Evolutionary conservation across 257 asterid genomes (phyloP).

Genomic region (Solanum commersonii): DNA sequence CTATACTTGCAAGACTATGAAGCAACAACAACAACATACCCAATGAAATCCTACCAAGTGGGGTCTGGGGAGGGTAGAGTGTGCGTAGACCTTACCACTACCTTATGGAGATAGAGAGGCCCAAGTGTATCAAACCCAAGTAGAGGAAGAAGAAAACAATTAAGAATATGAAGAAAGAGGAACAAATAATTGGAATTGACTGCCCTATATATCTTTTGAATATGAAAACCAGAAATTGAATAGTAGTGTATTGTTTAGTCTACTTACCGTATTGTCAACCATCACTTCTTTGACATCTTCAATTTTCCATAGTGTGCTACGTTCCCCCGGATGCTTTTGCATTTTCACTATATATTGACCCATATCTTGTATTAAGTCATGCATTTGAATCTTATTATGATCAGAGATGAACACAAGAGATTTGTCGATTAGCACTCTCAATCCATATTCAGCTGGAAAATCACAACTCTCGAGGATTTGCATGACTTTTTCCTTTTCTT

Average conservation of each 20-base stretch:
- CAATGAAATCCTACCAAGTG: no score
- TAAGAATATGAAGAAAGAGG: not conserved
- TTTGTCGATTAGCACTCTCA: not conserved
- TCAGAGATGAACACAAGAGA: not conserved
- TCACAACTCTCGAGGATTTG: not conserved
- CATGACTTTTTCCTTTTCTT: not conserved
- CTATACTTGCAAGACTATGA: not conserved
- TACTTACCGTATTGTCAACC: not conserved
- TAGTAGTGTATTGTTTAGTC: not conserved
- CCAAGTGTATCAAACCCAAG: no score
- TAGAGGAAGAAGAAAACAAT: no score
- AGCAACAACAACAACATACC: no score
- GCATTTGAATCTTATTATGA: not conserved
- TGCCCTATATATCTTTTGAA: not conserved
- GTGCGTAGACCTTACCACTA: no score
- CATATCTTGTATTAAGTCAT: not conserved
- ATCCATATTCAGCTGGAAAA: not conserved
- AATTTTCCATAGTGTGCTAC: not conserved
- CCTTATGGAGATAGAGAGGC: no score
- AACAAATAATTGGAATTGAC: not conserved
- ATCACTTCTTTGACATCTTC: not conserved
- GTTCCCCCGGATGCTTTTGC: not conserved
- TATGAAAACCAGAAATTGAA: not conserved
- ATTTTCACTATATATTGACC: not conserved
- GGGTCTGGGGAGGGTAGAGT: no score